These are phyloP conservation scores for Croton setiger DNA, from an alignment of 441 rosid species.

Conservation along the genomic window DNA sequence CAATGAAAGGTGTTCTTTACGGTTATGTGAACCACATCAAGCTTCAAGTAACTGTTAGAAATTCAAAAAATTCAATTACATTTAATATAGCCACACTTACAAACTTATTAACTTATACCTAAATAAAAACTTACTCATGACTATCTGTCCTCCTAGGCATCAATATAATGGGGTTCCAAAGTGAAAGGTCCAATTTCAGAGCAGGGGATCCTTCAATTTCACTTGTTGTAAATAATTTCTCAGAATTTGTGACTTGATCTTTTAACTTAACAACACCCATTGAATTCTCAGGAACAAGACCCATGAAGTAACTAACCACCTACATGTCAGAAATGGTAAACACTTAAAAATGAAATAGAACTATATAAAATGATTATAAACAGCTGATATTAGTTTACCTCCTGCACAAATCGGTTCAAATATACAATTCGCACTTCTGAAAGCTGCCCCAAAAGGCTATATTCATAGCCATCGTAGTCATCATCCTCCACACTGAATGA, in stretches of 20 bases:
- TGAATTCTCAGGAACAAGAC: constrained; percentile 78
- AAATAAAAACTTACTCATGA: constrained; percentile 67
- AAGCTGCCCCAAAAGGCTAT: constrained; percentile 84
- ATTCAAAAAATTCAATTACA: background rate
- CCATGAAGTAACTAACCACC: constrained; percentile 86
- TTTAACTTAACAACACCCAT: constrained; percentile 68
- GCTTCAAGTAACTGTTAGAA: constrained; percentile 79
- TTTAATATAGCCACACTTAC: background rate
- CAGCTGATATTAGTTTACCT: constrained; percentile 50
- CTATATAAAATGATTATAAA: constrained; percentile 12
- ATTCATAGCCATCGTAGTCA: constrained; percentile 90
- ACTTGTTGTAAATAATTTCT: constrained; percentile 84
- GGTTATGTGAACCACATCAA: constrained; percentile 95
- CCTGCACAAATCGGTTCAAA: constrained; percentile 96
- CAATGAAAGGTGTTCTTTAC: constrained; percentile 82
- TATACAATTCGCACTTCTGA: constrained; percentile 98
- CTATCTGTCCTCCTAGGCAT: constrained; percentile 95
- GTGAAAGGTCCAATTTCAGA: constrained; percentile 86
- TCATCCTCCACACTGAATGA: constrained; percentile 85
- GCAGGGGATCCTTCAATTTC: constrained; percentile 99
- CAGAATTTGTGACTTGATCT: constrained; percentile 89
- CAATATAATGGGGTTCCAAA: constrained; percentile 88
- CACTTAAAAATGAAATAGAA: constrained; percentile 31
- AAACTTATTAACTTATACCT: constrained; percentile 9
- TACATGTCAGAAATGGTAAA: constrained; percentile 36